These are phyloP conservation scores for Pyrenula massariospora DNA, from an alignment of 495 filamentous ascomycete genomes.

Conservation along the genomic window DNA sequence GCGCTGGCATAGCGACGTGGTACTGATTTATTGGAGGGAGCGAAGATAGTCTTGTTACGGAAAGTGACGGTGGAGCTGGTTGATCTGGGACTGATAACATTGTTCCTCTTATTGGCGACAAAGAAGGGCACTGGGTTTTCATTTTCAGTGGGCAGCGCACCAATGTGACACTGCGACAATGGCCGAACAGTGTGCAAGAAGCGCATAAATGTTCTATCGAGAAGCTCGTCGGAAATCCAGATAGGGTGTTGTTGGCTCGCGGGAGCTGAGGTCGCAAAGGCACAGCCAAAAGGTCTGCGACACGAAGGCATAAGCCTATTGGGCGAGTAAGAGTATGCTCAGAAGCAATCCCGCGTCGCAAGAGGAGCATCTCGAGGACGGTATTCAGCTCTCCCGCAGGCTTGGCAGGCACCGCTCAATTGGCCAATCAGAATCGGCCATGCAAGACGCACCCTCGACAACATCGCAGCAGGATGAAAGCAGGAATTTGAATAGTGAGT, in stretches of 20 bases:
- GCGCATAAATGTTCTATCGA: neutral
- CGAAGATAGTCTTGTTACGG: neutral
- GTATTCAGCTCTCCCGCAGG: too few relatives aligned
- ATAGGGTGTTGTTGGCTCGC: neutral
- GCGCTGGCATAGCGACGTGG: neutral
- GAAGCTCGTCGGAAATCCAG: neutral
- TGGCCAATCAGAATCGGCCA: neutral
- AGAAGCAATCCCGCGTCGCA: too few relatives aligned
- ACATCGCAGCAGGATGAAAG: too few relatives aligned
- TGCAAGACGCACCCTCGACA: too few relatives aligned
- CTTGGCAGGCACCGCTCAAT: neutral
- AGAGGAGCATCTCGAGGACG: too few relatives aligned
- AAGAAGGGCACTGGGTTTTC: too few relatives aligned
- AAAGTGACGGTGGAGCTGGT: neutral
- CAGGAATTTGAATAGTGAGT: too few relatives aligned
- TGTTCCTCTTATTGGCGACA: too few relatives aligned
- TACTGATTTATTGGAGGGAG: neutral
- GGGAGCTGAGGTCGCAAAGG: neutral
- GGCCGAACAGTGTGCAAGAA: neutral
- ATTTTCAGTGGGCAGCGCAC: too few relatives aligned
- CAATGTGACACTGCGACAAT: too few relatives aligned
- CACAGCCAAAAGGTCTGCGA: neutral
- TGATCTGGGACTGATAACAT: neutral
- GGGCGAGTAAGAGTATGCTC: too few relatives aligned
- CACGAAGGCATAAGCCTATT: neutral